Evolutionary conservation across 2,329 filamentous ascomycete species (phyloP).

Genomic region (Penicillium palitans): DNA sequence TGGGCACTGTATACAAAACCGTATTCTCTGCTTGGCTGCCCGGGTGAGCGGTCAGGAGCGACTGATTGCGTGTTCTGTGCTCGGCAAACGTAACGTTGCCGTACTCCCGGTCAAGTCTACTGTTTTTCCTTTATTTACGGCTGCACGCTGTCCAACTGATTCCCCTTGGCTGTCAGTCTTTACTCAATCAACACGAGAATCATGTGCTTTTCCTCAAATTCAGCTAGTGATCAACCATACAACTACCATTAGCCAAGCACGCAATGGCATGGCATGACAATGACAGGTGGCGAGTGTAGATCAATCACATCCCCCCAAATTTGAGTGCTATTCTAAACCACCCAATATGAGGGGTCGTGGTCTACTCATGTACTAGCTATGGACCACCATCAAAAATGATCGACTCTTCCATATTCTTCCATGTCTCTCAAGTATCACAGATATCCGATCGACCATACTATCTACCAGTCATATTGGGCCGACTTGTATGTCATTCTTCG

Average conservation of each 20-base stretch:
- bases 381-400: background rate
- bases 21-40: slow-evolving; percentile 17
- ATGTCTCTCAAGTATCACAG: background rate
- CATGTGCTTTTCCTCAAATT: background rate
- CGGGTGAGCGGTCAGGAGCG: slow-evolving; percentile 11
- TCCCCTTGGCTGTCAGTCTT: background rate
- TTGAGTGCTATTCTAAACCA: background rate
- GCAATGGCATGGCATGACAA: background rate
- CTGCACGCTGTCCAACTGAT: background rate
- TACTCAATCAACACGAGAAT: background rate
- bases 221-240: background rate
- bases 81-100: slow-evolving; percentile 3
- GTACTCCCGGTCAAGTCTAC: background rate
- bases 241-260: background rate
- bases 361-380: background rate
- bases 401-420: background rate
- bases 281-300: slow-evolving; percentile 4
- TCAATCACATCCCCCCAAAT: background rate
- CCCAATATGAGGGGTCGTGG: background rate
- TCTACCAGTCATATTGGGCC: background rate
- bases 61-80: slow-evolving; percentile 16
- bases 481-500: background rate
- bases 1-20: slow-evolving; percentile 14
- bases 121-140: background rate
- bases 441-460: background rate